These are phyloP conservation scores for Sutorius eximius DNA, from an alignment of 1,284 basidiomycete genomes.

Conservation along the genomic window DNA sequence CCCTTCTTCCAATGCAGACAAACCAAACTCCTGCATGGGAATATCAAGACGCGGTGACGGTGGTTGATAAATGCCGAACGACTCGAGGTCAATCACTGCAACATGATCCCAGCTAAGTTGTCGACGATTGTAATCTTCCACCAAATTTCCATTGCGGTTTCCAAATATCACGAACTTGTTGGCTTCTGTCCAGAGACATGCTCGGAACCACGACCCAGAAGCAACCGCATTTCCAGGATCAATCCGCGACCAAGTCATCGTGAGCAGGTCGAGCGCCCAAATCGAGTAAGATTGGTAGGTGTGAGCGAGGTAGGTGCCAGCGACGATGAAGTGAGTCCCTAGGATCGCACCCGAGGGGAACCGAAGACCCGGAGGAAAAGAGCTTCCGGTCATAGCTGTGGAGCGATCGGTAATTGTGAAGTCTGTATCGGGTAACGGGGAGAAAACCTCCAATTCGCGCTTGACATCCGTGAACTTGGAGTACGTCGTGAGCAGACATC, in stretches of 20 bases:
- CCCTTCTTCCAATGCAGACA: conserved; percentile 76
- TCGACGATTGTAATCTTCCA: conserved; percentile 88
- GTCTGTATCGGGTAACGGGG: conserved; percentile 69
- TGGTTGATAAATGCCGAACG: conserved; percentile 90
- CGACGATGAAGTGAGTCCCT: conserved; percentile 85
- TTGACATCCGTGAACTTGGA: conserved; percentile 89
- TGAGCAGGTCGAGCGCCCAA: conserved; percentile 81
- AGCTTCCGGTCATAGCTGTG: conserved; percentile 68
- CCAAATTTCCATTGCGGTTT: conserved; percentile 81
- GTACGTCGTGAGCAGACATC: conserved; percentile 19
- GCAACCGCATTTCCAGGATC: conserved; percentile 79
- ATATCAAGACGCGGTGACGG: conserved; percentile 70
- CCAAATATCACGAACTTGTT: conserved; percentile 90
- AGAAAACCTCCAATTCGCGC: conserved; percentile 86
- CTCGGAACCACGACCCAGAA: conserved; percentile 87
- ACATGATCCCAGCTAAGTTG: conserved; percentile 90
- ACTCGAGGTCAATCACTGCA: conserved; percentile 87
- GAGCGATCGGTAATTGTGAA: conserved; percentile 75
- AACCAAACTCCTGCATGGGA: conserved; percentile 73
- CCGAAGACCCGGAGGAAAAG: conserved; percentile 87
- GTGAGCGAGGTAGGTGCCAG: conserved; percentile 87
- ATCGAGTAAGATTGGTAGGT: conserved; percentile 89
- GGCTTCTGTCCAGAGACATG: conserved; percentile 75
- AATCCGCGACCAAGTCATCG: conserved; percentile 83
- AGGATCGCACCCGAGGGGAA: conserved; percentile 92